A percentile compares a stretch with the other conserved stretches of the same genome.
Conservation (phyloP, 2,329 filamentous ascomycete genomes). For the Nigrospora oryzae region DNA sequence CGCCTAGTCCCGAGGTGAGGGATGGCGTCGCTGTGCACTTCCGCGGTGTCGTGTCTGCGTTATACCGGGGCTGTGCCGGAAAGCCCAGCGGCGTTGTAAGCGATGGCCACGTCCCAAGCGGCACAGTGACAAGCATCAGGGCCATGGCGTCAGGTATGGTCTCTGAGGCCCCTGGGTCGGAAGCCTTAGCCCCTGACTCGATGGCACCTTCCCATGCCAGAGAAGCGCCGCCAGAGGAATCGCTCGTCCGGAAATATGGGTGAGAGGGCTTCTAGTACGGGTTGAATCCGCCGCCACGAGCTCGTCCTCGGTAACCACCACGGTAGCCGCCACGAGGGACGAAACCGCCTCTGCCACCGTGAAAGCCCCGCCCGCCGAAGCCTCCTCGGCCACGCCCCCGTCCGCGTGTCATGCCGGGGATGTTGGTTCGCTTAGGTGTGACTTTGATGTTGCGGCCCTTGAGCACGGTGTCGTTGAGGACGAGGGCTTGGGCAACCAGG, state of each 20-base stretch:
- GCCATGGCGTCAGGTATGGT: too few relatives aligned
- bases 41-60: too few relatives aligned
- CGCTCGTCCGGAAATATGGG: neutral
- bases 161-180: too few relatives aligned
- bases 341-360: slow-evolving; percentile 40
- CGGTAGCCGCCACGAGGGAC: slow-evolving; percentile 48
- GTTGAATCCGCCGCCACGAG: slow-evolving; percentile 42
- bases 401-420: slow-evolving; percentile 87
- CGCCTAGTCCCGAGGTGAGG: too few relatives aligned
- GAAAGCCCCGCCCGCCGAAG: slow-evolving; percentile 44
- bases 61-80: too few relatives aligned
- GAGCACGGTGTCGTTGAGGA: slow-evolving; percentile 94
- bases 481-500: slow-evolving; percentile 84
- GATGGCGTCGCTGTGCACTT: too few relatives aligned
- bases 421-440: slow-evolving; percentile 86
- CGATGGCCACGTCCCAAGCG: too few relatives aligned
- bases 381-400: slow-evolving; percentile 46
- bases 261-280: slow-evolving; percentile 45
- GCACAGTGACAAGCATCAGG: too few relatives aligned
- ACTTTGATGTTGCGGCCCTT: slow-evolving; percentile 95
- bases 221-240: too few relatives aligned
- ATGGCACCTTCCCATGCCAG: too few relatives aligned
- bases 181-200: too few relatives aligned
- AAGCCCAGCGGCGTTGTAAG: too few relatives aligned
- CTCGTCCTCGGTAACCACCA: slow-evolving; percentile 50